phyloP scores from a whole-genome alignment of 78 protist genomes.

The Protostelium mycophagum region DNA sequence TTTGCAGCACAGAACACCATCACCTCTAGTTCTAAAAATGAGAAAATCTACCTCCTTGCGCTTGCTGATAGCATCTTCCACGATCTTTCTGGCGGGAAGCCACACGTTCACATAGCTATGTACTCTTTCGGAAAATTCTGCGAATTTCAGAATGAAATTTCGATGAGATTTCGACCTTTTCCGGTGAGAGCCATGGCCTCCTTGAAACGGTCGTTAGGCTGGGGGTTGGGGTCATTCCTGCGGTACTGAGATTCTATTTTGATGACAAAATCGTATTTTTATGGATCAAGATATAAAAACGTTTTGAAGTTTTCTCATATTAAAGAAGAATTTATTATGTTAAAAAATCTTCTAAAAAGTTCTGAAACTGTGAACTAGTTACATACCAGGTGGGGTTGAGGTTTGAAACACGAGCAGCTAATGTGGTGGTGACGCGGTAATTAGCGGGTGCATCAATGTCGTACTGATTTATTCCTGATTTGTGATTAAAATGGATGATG shows the following conservation, averaged over 20 bases:
- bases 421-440: slow-evolving; percentile 31
- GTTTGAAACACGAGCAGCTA: slow-evolving; percentile 45
- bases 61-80: slow-evolving; percentile 20
- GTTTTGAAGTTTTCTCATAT: too few relatives aligned
- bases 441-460: slow-evolving; percentile 15
- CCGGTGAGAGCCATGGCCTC: slow-evolving; percentile 67
- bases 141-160: neutral
- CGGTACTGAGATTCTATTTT: too few relatives aligned
- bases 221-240: neutral
- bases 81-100: slow-evolving; percentile 81
- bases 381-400: slow-evolving; percentile 68
- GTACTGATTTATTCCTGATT: neutral
- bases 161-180: neutral
- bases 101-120: slow-evolving; percentile 5
- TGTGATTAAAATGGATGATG: too few relatives aligned
- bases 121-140: neutral
- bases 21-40: too few relatives aligned
- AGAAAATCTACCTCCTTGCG: neutral
- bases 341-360: neutral
- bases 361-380: neutral
- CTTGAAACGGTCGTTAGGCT: slow-evolving; percentile 19
- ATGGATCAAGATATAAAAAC: too few relatives aligned
- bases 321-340: too few relatives aligned
- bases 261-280: too few relatives aligned
- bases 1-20: too few relatives aligned